phyloP scores from a whole-genome alignment of 352 stramenopile genomes.

The Phytopythium cucurbitacearum region DNA sequence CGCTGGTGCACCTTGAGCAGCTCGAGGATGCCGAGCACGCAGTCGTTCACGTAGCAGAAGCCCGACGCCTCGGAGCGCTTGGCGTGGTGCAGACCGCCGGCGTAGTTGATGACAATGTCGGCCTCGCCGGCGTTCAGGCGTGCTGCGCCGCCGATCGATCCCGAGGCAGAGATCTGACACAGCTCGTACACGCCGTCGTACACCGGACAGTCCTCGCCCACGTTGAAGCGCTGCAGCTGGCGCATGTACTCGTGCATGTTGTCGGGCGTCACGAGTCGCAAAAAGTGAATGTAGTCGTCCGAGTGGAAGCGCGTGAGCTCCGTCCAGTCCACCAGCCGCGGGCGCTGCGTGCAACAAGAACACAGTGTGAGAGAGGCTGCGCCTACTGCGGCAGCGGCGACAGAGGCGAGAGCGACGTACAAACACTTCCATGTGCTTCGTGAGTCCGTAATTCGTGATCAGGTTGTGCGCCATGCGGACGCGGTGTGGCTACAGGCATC shows the following conservation, averaged over 20 bases:
- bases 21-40: constrained; percentile 97
- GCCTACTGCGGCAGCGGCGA: not conserved
- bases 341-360: constrained; percentile 47
- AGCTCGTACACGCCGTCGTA: constrained; percentile 99
- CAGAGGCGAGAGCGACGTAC: constrained; percentile 38
- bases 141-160: constrained; percentile 94
- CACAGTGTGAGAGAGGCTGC: not conserved
- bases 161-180: constrained; percentile 97
- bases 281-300: constrained; percentile 99
- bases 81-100: constrained; percentile 97
- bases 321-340: constrained; percentile 93
- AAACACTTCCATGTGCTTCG: constrained; percentile 99
- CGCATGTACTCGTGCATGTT: constrained; percentile 97
- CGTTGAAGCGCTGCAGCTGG: constrained; percentile 95
- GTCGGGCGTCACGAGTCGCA: constrained; percentile 96
- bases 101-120: constrained; percentile 99
- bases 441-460: constrained; percentile 99
- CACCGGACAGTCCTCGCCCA: constrained; percentile 99
- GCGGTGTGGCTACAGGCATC: constrained; percentile 88
- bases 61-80: constrained; percentile 98
- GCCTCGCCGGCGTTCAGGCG: constrained; percentile 94
- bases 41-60: constrained; percentile 99
- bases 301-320: constrained; percentile 99
- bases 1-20: constrained; percentile 96
- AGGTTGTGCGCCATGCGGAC: constrained; percentile 99